Base-by-base conservation (phyloP, 2,329 filamentous ascomycete genomes). In the Colletotrichum karsti region DNA sequence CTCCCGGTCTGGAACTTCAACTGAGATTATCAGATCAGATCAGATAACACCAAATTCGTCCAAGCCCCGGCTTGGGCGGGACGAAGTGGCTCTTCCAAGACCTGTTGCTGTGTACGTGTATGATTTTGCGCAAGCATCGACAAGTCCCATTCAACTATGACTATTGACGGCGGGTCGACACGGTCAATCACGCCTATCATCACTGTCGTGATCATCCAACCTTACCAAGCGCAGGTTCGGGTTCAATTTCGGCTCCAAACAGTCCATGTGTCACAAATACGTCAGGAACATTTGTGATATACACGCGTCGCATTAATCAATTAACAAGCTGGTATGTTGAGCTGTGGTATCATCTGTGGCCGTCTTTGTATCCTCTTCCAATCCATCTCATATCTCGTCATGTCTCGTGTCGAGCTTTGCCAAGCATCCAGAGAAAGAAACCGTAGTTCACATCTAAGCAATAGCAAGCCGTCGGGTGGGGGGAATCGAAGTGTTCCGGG, bases 21-120 rank as follows among this genome's bases (percentile, higher is more conserved):
- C 13, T 56, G 30, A 39, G 22, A 30, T 51, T 68, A 68, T 59
- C 58, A 46, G 58, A 67, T 67, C 65, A 37, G 61, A 68, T 65
- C 65, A 58, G 65, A 68, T 67, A 64, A 64, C 48, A 62, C 51
- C 30, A 22, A 58, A 59, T 35, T 24, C 57, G 56, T 66, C 57
- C 37, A 26, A 46, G 46, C 39, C 50, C 48, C 57, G 20, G 30
- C 18, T 33, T n/a, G 33, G 39, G 22, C 37, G 63, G 59, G 33
- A 39, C 24, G 12, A 22, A 37, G 48, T 48, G 48, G 48, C 46
- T 42, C 57, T 35, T 30, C 44, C 57, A 48, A 55, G 24, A 62
- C 18, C 46, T 13, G 35, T 22, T 51, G 46, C n/a, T 15, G 30
- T 48, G 57, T 9, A 39, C n/a, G n/a, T n/a, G n/a, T n/a, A n/a